phyloP scores from a whole-genome alignment of 208 protist species.

The Trypanosomatidae sp. region DNA sequence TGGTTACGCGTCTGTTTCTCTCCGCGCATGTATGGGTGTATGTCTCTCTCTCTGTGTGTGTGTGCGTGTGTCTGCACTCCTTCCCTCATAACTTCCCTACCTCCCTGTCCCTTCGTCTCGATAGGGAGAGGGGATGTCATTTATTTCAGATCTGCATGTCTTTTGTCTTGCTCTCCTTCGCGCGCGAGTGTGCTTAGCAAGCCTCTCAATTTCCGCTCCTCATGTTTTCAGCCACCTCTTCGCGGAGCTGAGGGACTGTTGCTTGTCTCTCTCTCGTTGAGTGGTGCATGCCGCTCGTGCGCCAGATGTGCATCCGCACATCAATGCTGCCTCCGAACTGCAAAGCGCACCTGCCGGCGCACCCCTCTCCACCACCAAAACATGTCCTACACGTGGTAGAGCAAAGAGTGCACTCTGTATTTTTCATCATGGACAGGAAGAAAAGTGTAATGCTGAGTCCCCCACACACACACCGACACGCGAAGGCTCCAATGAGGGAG shows the following conservation, averaged over 20 bases:
- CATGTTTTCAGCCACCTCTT: neutral
- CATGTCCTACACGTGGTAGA: neutral
- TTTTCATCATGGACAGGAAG: neutral
- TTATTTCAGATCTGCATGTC: neutral
- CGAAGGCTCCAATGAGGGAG: neutral
- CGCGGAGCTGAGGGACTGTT: neutral
- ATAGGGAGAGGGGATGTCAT: neutral
- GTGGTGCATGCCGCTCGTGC: neutral
- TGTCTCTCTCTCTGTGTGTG: neutral
- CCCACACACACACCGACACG: neutral
- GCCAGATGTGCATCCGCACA: neutral
- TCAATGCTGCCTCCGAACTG: neutral
- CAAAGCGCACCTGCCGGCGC: neutral
- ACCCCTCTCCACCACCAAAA: neutral
- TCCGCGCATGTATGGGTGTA: neutral
- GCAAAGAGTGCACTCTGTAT: neutral
- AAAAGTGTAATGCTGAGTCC: neutral
- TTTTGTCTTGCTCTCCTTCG: neutral
- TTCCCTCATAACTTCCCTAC: neutral
- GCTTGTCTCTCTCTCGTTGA: neutral
- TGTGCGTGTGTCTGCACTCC: neutral
- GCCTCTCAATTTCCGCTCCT: neutral
- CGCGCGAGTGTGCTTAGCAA: neutral
- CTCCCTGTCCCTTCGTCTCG: neutral
- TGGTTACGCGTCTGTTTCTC: neutral